A percentile compares a stretch with the other conserved stretches of the same genome.
Evolutionary conservation across 2,329 filamentous ascomycete species (phyloP).

Genomic region (Xylariales sp.): DNA sequence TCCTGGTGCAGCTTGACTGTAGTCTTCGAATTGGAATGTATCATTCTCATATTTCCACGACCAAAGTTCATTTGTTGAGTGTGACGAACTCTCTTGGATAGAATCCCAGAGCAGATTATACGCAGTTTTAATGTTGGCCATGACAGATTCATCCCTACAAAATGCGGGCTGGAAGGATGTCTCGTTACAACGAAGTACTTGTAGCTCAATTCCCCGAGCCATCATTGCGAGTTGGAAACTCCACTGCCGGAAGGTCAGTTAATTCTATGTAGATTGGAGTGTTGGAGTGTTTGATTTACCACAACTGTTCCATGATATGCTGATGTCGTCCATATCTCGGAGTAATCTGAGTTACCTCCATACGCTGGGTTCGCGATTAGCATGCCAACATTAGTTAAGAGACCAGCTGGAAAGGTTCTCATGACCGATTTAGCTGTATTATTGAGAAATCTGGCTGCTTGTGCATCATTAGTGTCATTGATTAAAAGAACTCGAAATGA

Average conservation of each 20-base stretch:
- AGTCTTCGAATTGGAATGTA: conserved; percentile 38
- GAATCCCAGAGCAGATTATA: background rate
- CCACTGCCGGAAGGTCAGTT: too few relatives aligned
- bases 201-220: too few relatives aligned
- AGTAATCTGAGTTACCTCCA: too few relatives aligned
- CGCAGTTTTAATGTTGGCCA: background rate
- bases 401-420: background rate
- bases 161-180: too few relatives aligned
- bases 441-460: background rate
- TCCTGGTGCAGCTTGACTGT: conserved; percentile 46
- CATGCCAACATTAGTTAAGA: too few relatives aligned
- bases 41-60: background rate
- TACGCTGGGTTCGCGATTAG: too few relatives aligned
- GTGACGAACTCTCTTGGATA: background rate
- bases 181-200: too few relatives aligned
- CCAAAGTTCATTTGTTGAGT: background rate
- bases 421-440: background rate
- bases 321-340: too few relatives aligned
- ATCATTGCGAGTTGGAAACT: too few relatives aligned
- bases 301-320: too few relatives aligned
- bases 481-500: background rate
- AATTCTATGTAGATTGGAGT: too few relatives aligned
- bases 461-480: background rate
- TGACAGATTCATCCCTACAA: background rate
- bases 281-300: too few relatives aligned